Evolutionary conservation across 2,329 filamentous ascomycete species (phyloP).

Genomic region (Exophiala oligosperma): DNA sequence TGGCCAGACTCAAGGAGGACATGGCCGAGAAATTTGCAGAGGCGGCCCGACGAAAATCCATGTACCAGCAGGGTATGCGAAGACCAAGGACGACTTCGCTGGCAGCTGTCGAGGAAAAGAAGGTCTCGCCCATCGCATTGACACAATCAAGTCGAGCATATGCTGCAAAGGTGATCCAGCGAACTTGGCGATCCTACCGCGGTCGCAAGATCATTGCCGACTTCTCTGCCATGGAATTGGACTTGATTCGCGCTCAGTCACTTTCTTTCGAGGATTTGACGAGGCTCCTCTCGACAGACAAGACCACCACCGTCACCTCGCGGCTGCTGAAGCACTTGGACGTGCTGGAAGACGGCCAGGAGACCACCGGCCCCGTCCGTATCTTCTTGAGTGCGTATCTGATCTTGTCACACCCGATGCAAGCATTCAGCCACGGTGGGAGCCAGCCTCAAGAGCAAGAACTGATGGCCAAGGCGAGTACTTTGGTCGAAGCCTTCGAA

Average conservation of each 20-base stretch:
- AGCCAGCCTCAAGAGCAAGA: slow-evolving; percentile 64
- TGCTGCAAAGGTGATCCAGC: slow-evolving; percentile 59
- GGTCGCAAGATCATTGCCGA: slow-evolving; percentile 50
- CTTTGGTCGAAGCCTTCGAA: slow-evolving; percentile 49
- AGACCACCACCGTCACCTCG: slow-evolving; percentile 54
- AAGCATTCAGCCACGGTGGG: slow-evolving; percentile 55
- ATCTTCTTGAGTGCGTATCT: slow-evolving; percentile 66
- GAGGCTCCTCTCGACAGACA: slow-evolving; percentile 53
- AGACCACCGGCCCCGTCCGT: slow-evolving; percentile 54
- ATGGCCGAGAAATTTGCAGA: slow-evolving; percentile 67
- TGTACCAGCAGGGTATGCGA: slow-evolving; percentile 49
- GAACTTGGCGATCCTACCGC: slow-evolving; percentile 55
- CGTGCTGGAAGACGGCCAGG: slow-evolving; percentile 50
- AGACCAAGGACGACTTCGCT: slow-evolving; percentile 54
- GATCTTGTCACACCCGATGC: slow-evolving; percentile 60
- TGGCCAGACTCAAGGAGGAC: slow-evolving; percentile 58
- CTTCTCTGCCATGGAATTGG: slow-evolving; percentile 54
- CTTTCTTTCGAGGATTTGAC: slow-evolving; percentile 62
- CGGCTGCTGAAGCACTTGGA: slow-evolving; percentile 58
- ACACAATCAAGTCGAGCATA: slow-evolving; percentile 49
- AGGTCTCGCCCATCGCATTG: slow-evolving; percentile 36
- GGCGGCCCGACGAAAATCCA: slow-evolving; percentile 57
- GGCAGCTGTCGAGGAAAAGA: slow-evolving; percentile 46
- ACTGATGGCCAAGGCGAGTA: slow-evolving; percentile 60
- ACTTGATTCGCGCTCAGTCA: slow-evolving; percentile 52